phyloP scores from a whole-genome alignment of 768 basidiomycete species.

The Pleurotus salmoneostramineus region DNA sequence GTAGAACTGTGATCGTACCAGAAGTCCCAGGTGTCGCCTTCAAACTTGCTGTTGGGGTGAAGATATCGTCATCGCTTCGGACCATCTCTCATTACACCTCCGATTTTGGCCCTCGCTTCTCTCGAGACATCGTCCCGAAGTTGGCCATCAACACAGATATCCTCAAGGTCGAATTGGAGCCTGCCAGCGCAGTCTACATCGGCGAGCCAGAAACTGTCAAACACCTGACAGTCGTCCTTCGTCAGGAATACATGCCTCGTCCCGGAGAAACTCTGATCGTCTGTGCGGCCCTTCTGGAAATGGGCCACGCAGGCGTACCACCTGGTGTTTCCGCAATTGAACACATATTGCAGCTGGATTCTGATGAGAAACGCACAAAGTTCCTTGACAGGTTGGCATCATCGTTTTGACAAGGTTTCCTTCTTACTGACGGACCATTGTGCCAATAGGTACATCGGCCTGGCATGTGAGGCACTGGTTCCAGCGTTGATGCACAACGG shows the following conservation, averaged over 20 bases:
- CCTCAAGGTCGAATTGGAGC: slow-evolving; percentile 42
- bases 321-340: slow-evolving; percentile 43
- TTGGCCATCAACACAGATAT: slow-evolving; percentile 38
- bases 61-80: slow-evolving; percentile 52
- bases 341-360: slow-evolving; percentile 41
- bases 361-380: slow-evolving; percentile 36
- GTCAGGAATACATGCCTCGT: slow-evolving; percentile 35
- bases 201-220: slow-evolving; percentile 43
- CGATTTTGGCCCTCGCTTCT: slow-evolving; percentile 55
- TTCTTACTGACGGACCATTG: not conserved
- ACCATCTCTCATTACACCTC: slow-evolving; percentile 60
- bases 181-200: slow-evolving; percentile 43
- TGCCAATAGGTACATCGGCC: slow-evolving; percentile 38
- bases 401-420: not conserved
- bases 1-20: slow-evolving; percentile 44
- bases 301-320: slow-evolving; percentile 38
- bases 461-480: slow-evolving; percentile 48
- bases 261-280: slow-evolving; percentile 43
- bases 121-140: slow-evolving; percentile 42
- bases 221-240: slow-evolving; percentile 48
- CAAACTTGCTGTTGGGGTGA: slow-evolving; percentile 52
- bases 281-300: slow-evolving; percentile 49
- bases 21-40: slow-evolving; percentile 41
- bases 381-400: slow-evolving; percentile 43
- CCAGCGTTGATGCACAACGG: slow-evolving; percentile 51